phyloP scores from a whole-genome alignment of 371 early-diverging fungal species.

The Quaeritorhiza haematococci region DNA sequence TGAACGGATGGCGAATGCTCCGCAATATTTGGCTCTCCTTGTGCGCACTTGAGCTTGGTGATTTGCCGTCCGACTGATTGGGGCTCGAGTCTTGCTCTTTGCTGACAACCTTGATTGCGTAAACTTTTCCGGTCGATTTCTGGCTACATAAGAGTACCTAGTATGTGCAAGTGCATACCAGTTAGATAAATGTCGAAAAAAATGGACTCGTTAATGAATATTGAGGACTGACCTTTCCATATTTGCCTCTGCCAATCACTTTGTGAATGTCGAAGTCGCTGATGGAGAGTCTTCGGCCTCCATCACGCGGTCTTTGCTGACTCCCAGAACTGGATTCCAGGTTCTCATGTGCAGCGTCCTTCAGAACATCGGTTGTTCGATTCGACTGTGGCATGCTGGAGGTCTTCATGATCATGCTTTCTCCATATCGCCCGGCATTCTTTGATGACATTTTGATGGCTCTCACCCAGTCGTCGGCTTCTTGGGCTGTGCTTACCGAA shows the following conservation, averaged over 20 bases:
- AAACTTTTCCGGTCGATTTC: slow-evolving; percentile 44
- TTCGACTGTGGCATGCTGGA: too few relatives aligned
- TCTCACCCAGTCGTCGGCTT: slow-evolving; percentile 15
- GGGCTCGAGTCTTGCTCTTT: too few relatives aligned
- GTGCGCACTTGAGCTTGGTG: slow-evolving; percentile 28
- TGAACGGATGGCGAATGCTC: slow-evolving; percentile 79
- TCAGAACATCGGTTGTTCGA: too few relatives aligned
- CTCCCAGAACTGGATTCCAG: too few relatives aligned
- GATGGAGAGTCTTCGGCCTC: too few relatives aligned
- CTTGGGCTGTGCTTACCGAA: slow-evolving; percentile 2
- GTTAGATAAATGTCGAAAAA: too few relatives aligned
- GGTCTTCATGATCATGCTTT: too few relatives aligned
- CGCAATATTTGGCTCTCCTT: slow-evolving; percentile 65
- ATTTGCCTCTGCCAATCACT: slow-evolving; percentile 54
- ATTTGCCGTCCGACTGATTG: slow-evolving; percentile 59
- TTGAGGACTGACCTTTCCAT: slow-evolving; percentile 46
- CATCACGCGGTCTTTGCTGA: too few relatives aligned
- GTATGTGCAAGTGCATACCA: too few relatives aligned
- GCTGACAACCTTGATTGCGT: slow-evolving; percentile 79
- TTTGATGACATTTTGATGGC: slow-evolving; percentile 3
- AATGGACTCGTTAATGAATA: too few relatives aligned
- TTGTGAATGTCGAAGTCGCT: slow-evolving; percentile 47
- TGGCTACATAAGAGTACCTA: background rate
- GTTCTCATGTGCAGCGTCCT: too few relatives aligned
- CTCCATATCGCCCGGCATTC: too few relatives aligned